Percentiles rank a stretch among this genome's conserved stretches.
phyloP scores from a whole-genome alignment of 2,329 filamentous ascomycete species.

The Fusarium devonianum region DNA sequence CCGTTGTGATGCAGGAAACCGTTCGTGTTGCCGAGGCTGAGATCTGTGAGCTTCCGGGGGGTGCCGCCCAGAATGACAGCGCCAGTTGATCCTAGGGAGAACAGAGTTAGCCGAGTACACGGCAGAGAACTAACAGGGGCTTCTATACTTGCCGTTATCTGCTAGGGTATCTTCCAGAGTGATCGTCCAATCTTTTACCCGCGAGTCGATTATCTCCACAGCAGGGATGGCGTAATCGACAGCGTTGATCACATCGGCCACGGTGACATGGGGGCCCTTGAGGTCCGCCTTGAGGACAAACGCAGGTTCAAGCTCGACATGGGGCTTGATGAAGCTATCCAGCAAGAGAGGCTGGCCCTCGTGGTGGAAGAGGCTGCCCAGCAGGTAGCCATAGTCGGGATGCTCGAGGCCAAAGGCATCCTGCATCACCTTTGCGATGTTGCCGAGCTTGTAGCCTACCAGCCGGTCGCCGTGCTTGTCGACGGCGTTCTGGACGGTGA shows the following conservation, averaged over 20 bases:
- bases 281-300: slow-evolving; percentile 39
- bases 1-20: slow-evolving; percentile 38
- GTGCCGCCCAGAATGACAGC: slow-evolving; percentile 40
- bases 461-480: slow-evolving; percentile 33
- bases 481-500: slow-evolving; percentile 33
- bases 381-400: slow-evolving; percentile 41
- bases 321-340: slow-evolving; percentile 38
- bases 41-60: slow-evolving; percentile 33
- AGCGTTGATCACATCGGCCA: slow-evolving; percentile 41
- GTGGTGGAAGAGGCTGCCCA: slow-evolving; percentile 37
- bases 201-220: slow-evolving; percentile 42
- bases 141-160: slow-evolving; percentile 26
- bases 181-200: slow-evolving; percentile 40
- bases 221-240: slow-evolving; percentile 42
- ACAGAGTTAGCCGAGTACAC: neutral
- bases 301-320: slow-evolving; percentile 41
- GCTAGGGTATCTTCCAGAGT: slow-evolving; percentile 39
- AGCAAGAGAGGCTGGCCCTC: slow-evolving; percentile 35
- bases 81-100: slow-evolving; percentile 29
- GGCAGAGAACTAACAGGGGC: neutral
- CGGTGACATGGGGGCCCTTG: slow-evolving; percentile 37
- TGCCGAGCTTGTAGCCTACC: slow-evolving; percentile 42
- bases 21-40: slow-evolving; percentile 33
- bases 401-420: slow-evolving; percentile 41
- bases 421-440: slow-evolving; percentile 44